phyloP scores from a whole-genome alignment of 108 stramenopile species.

The Skeletonema grethae region DNA sequence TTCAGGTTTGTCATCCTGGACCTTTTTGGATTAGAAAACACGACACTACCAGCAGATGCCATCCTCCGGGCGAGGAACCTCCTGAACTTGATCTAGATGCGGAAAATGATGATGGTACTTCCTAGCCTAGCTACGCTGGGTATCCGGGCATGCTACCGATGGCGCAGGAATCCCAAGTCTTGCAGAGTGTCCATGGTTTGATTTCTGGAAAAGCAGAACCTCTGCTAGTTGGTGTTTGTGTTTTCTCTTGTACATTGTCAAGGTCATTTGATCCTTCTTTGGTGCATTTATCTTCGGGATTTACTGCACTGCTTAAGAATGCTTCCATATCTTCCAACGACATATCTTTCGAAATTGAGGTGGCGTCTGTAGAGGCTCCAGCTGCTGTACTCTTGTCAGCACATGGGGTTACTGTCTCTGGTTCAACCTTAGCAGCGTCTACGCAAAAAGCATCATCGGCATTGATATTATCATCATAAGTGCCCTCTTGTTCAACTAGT shows the following conservation, averaged over 20 bases:
- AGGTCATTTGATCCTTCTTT: not conserved
- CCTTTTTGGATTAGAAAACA: constrained; percentile 33
- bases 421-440: not conserved
- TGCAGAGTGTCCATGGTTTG: constrained; percentile 52
- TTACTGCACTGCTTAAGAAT: constrained; percentile 36
- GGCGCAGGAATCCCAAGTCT: constrained; percentile 73
- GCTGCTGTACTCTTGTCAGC: constrained; percentile 2
- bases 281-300: constrained; percentile 5
- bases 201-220: not conserved
- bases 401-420: not conserved
- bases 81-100: not conserved
- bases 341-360: constrained; percentile 13
- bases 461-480: not conserved
- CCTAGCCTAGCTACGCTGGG: constrained; percentile 2
- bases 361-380: not conserved
- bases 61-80: constrained; percentile 32
- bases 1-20: constrained; percentile 49
- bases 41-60: constrained; percentile 33
- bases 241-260: constrained; percentile 2
- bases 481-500: not conserved
- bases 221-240: not conserved
- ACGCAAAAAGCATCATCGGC: not conserved
- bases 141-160: constrained; percentile 56
- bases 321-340: constrained; percentile 67
- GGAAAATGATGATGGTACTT: not conserved